A percentile compares a stretch with the other conserved stretches of the same genome.
Evolutionary conservation across 495 filamentous ascomycete species (phyloP).

Genomic region (Talaromyces thailandensis): DNA sequence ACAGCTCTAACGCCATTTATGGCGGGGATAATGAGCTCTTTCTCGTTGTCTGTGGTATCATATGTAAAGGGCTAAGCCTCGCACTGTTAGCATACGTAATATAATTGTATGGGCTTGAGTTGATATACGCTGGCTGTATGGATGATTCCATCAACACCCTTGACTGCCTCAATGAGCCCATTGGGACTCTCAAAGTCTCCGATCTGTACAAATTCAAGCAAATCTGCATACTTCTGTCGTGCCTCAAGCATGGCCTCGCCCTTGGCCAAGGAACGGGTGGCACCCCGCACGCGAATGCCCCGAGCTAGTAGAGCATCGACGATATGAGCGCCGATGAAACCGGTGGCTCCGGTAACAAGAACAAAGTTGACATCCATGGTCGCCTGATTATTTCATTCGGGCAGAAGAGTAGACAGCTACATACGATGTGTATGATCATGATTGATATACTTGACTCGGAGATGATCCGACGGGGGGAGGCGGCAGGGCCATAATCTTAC

Average conservation of each 20-base stretch:
- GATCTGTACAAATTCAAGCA: background rate
- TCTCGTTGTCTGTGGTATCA: constrained; percentile 14
- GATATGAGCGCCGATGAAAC: constrained; percentile 1
- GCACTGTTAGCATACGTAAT: background rate
- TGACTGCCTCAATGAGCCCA: background rate
- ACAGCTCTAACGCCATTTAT: background rate
- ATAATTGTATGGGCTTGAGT: background rate
- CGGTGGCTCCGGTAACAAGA: constrained; percentile 3
- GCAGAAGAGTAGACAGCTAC: background rate
- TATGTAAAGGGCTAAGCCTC: background rate
- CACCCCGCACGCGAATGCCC: constrained; percentile 16
- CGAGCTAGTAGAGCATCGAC: constrained; percentile 2
- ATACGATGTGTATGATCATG: background rate
- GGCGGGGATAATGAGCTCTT: background rate
- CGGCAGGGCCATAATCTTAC: background rate
- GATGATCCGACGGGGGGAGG: background rate
- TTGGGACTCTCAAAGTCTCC: background rate
- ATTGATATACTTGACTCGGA: background rate
- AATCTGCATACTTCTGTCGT: background rate
- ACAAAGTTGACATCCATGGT: constrained; percentile 8
- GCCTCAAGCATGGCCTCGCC: background rate
- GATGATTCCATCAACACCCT: constrained; percentile 1
- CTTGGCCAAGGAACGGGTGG: background rate
- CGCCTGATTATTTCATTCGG: background rate
- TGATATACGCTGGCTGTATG: background rate